Conservation (phyloP, 2,329 filamentous ascomycete genomes). For the Pseudonectria foliicola region DNA sequence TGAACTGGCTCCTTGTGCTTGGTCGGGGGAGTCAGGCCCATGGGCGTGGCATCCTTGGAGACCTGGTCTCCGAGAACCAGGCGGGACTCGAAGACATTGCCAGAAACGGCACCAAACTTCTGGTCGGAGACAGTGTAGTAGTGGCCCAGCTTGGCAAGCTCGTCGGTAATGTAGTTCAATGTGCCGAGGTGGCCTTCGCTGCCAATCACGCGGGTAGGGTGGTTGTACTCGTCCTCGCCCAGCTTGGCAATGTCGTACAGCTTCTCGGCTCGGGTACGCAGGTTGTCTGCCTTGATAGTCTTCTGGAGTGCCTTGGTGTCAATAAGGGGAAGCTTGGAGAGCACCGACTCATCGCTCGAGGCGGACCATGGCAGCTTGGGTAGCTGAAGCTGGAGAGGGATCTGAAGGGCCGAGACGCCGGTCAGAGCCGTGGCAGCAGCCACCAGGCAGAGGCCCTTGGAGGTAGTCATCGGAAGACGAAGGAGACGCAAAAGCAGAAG, state of each 20-base stretch:
- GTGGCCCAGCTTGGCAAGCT: slow-evolving; percentile 45
- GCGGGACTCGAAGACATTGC: slow-evolving; percentile 51
- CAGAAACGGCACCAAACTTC: slow-evolving; percentile 55
- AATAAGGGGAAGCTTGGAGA: slow-evolving; percentile 34
- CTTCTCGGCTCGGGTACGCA: slow-evolving; percentile 52
- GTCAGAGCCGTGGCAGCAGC: slow-evolving; percentile 20
- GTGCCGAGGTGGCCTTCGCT: slow-evolving; percentile 59
- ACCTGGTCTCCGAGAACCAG: slow-evolving; percentile 49
- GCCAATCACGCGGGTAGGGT: slow-evolving; percentile 65
- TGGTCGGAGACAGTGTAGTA: slow-evolving; percentile 61
- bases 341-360: slow-evolving; percentile 9
- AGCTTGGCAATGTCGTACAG: slow-evolving; percentile 57
- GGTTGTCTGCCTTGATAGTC: slow-evolving; percentile 46
- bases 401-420: slow-evolving; percentile 20
- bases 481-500: not conserved
- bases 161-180: slow-evolving; percentile 53
- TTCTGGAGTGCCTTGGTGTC: slow-evolving; percentile 49
- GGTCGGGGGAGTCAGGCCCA: slow-evolving; percentile 63
- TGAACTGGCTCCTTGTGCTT: slow-evolving; percentile 50
- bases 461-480: slow-evolving; percentile 12
- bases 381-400: slow-evolving; percentile 14
- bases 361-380: slow-evolving; percentile 4
- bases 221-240: slow-evolving; percentile 53
- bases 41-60: slow-evolving; percentile 43
- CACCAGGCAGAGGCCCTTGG: slow-evolving; percentile 18